phyloP scores from a whole-genome alignment of 202 grass and related monocot genomes.

The Miscanthus sacchariflorus region DNA sequence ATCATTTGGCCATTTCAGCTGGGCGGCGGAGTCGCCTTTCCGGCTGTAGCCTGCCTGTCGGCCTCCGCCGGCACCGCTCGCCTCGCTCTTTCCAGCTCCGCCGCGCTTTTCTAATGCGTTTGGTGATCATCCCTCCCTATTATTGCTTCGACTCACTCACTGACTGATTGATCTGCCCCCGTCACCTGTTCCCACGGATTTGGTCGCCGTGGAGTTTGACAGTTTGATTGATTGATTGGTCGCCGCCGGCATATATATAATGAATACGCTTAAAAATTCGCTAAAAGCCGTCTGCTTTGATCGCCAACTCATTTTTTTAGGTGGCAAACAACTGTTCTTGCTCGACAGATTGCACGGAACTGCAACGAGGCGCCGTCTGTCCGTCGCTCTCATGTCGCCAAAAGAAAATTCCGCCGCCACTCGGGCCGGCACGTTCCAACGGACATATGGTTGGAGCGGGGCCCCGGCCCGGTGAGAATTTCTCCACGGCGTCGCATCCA shows the following conservation, averaged over 20 bases:
- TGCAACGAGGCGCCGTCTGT: not conserved
- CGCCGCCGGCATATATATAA: not conserved
- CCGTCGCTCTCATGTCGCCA: too few relatives aligned
- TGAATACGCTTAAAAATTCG: not conserved
- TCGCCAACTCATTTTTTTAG: not conserved
- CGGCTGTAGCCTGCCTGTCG: conserved; percentile 14
- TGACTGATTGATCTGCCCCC: not conserved
- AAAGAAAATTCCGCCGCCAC: not conserved
- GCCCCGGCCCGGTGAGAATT: not conserved
- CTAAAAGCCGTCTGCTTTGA: not conserved
- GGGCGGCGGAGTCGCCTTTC: conserved; percentile 8
- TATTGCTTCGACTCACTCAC: not conserved
- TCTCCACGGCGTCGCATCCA: not conserved
- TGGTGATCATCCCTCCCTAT: conserved; percentile 35
- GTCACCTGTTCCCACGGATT: not conserved
- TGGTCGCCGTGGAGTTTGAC: not conserved
- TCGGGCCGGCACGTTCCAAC: not conserved
- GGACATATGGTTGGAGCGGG: not conserved
- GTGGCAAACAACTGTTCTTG: too few relatives aligned
- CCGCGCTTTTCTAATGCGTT: conserved; percentile 23
- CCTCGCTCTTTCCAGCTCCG: conserved; percentile 48
- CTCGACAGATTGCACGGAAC: too few relatives aligned
- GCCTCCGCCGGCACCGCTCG: not conserved
- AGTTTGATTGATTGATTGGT: not conserved
- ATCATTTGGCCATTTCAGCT: not conserved